Base-by-base conservation (phyloP, 176 grass and related monocot genomes). In the Chloris gayana region DNA sequence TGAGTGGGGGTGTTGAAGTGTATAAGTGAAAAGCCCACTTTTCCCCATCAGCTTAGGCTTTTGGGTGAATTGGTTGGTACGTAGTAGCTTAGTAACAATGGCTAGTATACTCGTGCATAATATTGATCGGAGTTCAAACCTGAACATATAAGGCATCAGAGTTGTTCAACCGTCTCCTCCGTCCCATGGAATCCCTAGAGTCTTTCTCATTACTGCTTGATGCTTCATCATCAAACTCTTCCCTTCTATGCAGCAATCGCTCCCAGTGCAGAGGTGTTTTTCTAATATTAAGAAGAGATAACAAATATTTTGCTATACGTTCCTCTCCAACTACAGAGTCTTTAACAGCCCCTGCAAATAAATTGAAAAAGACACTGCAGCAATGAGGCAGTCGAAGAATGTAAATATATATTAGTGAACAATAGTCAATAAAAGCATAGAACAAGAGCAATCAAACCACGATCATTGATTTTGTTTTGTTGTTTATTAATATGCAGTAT, bases 311-410 rank as follows among this genome's bases (percentile, higher is more conserved):
- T 60, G 84, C 90, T 91, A 95, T 78, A 42, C 92, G 92, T 73
- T 98, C 95, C 88, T 98, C 95, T 63, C 92, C 92, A 32, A 98
- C 95, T 73, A 93, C 88, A 0, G 95, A 93, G 71, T 98, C 92
- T 87, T 95, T 98, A 60, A 95, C 86, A 50, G 95, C 95, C 79
- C 95, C 95, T 98, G 72, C 59, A 81, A 29, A 81, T 64, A 67
- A 72, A 71, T 67, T 63, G 5, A 78, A 60, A 85, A 85, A 8
- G 5, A 57, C 0, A 41, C 14, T 53, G 49, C 73, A 29, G 39
- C 39, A 64, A 67, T 64, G 42, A 51, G 41, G 50, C 37, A 80
- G 4, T 47, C 30, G 26, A 83, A 75, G 56, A 75, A 86, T 68
- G 27, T 15, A 66, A 29, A 60, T 75, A 22, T 4, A 63, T 85